Conservation (phyloP, 192 early-diverging fungal species). For the Backusella macrospora region DNA sequence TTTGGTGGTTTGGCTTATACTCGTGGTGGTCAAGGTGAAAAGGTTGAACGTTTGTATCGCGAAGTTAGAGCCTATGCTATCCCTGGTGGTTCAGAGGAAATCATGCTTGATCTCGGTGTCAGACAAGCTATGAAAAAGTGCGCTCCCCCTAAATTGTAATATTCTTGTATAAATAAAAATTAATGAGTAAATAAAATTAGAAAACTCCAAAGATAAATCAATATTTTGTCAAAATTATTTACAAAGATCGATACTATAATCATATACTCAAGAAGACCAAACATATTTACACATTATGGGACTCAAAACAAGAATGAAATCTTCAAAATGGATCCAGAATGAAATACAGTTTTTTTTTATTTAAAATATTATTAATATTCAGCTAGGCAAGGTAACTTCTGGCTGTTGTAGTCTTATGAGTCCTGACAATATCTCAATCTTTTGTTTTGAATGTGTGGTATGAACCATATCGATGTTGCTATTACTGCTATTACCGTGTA, state of each 20-base stretch:
- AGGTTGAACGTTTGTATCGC: conserved; percentile 82
- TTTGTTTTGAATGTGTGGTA: no score
- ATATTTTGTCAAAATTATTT: background rate
- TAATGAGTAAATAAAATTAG: background rate
- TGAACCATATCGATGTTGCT: no score
- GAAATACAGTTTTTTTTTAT: no score
- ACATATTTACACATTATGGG: no score
- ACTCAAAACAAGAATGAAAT: no score
- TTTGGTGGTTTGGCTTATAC: conserved; percentile 83
- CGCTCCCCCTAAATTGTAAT: background rate
- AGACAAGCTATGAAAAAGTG: conserved; percentile 68
- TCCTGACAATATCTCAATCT: no score
- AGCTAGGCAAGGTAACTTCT: no score
- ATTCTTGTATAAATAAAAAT: background rate
- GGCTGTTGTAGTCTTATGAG: no score
- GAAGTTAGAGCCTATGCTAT: conserved; percentile 87
- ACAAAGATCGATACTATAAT: background rate
- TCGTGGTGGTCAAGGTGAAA: conserved; percentile 69
- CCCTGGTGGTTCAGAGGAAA: conserved; percentile 83
- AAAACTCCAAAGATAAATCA: background rate
- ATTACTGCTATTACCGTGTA: no score
- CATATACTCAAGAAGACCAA: no score
- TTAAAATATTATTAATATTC: no score
- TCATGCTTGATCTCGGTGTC: conserved; percentile 84
- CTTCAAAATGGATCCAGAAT: no score